Evolutionary conservation across 768 basidiomycete species (phyloP), one percentile per base, ranked within the genome.

Genomic region (Asterophora lycoperdoides): DNA sequence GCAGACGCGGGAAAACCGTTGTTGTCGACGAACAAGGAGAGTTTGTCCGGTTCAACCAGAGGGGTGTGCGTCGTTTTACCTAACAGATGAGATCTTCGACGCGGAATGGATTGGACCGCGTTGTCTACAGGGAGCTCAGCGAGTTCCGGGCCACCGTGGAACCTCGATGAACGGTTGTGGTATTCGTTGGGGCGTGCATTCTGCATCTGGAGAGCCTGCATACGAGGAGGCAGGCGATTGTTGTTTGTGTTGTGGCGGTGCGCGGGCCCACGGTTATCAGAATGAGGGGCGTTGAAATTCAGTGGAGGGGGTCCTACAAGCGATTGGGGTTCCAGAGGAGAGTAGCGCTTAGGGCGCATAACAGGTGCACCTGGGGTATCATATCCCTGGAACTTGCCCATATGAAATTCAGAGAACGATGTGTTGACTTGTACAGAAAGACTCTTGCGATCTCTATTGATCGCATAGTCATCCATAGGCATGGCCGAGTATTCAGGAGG

Each of bases 161-260:
- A 40, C 8, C 46, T 44, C 30, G 54, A 45, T 42, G 56, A 30
- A 17, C 52, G 55, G 8, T 49, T 51, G n/a, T 44, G 56, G 4
- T 49, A 41, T 47, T 58, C 54, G 35, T 55, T 54, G 11, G 45
- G 48, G 18, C 55, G 46, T 28, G 41, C 48, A 11, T 41, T 40
- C 34, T 56, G 55, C 51, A 50, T 56, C 41, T 58, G 56, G 10
- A 58, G 29, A 29, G 56, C 56, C 39, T 58, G 56, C 56, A 58
- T 58, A 14, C 56, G 56, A 3, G 56, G 56, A 33, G 56, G 56
- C 29, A 58, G 47, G 34, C 54, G 54, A 17, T 46, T 38, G 36
- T 55, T 53, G 13, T n/a, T 51, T 44, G 41, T 45, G 47, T 42
- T 36, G 7, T 46, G 44, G 2, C 55, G 55, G 41, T 47, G 44